These are phyloP conservation scores for Auricularia sp. DNA, from an alignment of 768 basidiomycete genomes.

Conservation along the genomic window DNA sequence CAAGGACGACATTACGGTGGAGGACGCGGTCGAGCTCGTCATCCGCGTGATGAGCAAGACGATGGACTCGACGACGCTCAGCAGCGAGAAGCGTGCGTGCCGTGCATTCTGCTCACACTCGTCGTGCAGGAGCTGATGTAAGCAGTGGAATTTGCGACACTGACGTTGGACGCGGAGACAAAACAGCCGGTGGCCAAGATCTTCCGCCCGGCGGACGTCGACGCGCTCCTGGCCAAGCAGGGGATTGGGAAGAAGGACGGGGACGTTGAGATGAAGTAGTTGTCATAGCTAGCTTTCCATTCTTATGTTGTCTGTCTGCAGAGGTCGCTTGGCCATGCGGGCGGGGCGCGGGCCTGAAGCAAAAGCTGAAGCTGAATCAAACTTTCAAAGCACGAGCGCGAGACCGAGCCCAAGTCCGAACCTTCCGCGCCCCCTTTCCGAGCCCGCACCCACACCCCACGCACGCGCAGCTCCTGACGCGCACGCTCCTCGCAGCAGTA, in stretches of 20 bases:
- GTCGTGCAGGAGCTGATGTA: neutral
- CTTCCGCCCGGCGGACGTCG: constrained; percentile 80
- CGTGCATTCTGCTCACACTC: neutral
- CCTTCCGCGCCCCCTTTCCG: neutral
- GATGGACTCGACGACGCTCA: constrained; percentile 95
- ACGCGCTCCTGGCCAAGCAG: constrained; percentile 66
- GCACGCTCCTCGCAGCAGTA: too few species aligned
- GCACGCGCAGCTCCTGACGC: neutral
- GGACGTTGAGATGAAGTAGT: constrained; percentile 61
- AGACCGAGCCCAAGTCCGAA: neutral
- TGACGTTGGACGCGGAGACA: constrained; percentile 71
- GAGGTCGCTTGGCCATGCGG: neutral
- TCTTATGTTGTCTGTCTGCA: neutral
- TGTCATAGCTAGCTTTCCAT: neutral
- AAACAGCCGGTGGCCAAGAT: constrained; percentile 85
- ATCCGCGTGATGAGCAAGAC: constrained; percentile 98
- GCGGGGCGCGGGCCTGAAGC: neutral
- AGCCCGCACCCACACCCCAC: neutral
- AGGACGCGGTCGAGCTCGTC: constrained; percentile 87
- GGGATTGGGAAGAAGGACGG: constrained; percentile 84
- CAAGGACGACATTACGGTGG: constrained; percentile 85
- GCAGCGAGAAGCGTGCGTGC: constrained; percentile 85
- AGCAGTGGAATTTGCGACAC: constrained; percentile 89
- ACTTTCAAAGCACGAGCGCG: neutral
- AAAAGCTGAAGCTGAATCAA: neutral